These are phyloP conservation scores for Penicillium desertorum DNA, from an alignment of 495 filamentous ascomycete species.

Conservation along the genomic window DNA sequence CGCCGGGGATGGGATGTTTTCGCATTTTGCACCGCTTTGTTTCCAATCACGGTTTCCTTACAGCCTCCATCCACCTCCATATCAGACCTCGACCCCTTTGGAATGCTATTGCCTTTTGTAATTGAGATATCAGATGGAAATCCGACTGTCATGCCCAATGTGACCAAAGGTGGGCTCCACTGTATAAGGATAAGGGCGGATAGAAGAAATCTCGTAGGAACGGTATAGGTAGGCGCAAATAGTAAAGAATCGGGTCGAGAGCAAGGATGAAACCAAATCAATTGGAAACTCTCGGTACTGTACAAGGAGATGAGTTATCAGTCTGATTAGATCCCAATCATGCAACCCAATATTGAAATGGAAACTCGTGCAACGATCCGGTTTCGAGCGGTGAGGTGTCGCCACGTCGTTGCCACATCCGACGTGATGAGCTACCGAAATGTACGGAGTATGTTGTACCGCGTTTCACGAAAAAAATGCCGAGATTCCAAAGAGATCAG, in stretches of 20 bases:
- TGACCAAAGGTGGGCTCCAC: not conserved
- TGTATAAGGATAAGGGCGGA: not conserved
- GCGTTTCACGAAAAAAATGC: not conserved
- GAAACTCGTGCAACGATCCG: conserved; percentile 5
- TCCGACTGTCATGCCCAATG: conserved; percentile 32
- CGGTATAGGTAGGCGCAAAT: not conserved
- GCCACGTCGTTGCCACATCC: conserved; percentile 13
- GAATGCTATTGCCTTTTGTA: conserved; percentile 5
- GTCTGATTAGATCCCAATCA: conserved; percentile 18
- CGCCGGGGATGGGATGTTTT: conserved; percentile 25
- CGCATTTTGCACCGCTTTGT: conserved; percentile 12
- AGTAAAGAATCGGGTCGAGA: not conserved
- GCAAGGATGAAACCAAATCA: not conserved
- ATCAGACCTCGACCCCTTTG: conserved; percentile 22
- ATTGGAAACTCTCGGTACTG: not conserved
- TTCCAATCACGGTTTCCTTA: conserved; percentile 22
- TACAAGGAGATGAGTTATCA: conserved; percentile 15
- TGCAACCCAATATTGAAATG: conserved; percentile 21
- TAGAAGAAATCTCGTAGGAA: not conserved
- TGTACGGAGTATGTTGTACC: not conserved
- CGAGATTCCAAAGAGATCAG: not conserved
- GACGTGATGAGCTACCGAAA: not conserved
- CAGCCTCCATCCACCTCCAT: conserved; percentile 38
- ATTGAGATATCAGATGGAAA: conserved; percentile 19
- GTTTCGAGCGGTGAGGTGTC: conserved; percentile 8